phyloP scores from a whole-genome alignment of 805 yeast species.

The Kazachstania africana region DNA sequence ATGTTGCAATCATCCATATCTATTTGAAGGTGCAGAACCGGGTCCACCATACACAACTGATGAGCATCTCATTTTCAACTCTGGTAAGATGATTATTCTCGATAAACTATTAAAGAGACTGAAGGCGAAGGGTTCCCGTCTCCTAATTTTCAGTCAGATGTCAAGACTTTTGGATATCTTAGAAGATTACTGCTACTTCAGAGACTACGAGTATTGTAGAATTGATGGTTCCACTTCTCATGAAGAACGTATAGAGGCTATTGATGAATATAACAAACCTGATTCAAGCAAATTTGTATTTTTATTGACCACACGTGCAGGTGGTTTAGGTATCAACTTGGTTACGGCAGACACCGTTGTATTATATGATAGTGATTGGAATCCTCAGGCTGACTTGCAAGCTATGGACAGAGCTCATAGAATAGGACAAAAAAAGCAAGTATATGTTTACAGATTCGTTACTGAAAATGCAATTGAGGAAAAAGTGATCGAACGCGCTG shows the following conservation, averaged over 20 bases:
- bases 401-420: constrained; percentile 98
- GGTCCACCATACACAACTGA: constrained; percentile 96
- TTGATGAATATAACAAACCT: constrained; percentile 80
- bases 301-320: constrained; percentile 86
- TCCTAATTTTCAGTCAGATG: constrained; percentile 88
- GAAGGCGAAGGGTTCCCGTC: constrained; percentile 71
- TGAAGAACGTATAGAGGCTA: constrained; percentile 83
- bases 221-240: constrained; percentile 92
- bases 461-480: constrained; percentile 95
- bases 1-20: constrained; percentile 93
- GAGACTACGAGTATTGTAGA: constrained; percentile 79
- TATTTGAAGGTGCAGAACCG: constrained; percentile 96
- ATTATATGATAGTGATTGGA: constrained; percentile 90
- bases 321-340: constrained; percentile 89
- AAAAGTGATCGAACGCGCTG: constrained; percentile 89
- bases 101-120: constrained; percentile 71
- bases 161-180: constrained; percentile 76
- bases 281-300: constrained; percentile 74
- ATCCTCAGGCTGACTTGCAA: constrained; percentile 94
- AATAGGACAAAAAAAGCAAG: constrained; percentile 95
- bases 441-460: constrained; percentile 79
- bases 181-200: constrained; percentile 80
- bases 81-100: constrained; percentile 81
- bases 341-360: constrained; percentile 88
- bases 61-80: constrained; percentile 79